A percentile compares a stretch with the other conserved stretches of the same genome.
Evolutionary conservation across 1,284 basidiomycete species (phyloP).

Genomic region (Malassezia nana): DNA sequence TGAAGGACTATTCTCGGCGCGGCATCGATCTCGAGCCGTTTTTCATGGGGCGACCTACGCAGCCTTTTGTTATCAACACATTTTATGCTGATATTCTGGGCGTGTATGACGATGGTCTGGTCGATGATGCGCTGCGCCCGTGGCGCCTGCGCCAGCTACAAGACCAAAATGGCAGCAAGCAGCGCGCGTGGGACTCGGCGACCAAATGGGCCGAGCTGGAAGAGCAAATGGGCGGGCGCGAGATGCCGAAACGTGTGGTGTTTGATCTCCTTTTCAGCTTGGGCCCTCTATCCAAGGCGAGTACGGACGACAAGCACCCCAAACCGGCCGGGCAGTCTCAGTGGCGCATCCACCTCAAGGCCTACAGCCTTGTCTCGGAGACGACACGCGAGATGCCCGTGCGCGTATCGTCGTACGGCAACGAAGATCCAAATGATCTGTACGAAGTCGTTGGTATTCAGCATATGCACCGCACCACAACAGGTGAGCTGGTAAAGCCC

Average conservation of each 20-base stretch:
- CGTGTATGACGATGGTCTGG: slow-evolving; percentile 37
- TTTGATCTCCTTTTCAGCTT: slow-evolving; percentile 75
- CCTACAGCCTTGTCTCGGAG: slow-evolving; percentile 49
- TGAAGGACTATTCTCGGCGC: slow-evolving; percentile 57
- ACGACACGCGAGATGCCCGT: slow-evolving; percentile 32
- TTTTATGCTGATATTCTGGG: slow-evolving; percentile 56
- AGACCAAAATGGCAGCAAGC: slow-evolving; percentile 17
- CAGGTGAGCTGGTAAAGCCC: slow-evolving; percentile 1
- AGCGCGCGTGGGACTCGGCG: slow-evolving; percentile 25
- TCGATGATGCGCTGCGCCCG: slow-evolving; percentile 17
- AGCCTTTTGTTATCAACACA: slow-evolving; percentile 54
- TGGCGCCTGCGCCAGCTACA: slow-evolving; percentile 17
- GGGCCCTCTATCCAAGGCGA: slow-evolving; percentile 48
- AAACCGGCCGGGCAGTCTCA: slow-evolving; percentile 51
- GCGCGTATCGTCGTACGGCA: slow-evolving; percentile 32
- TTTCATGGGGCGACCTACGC: slow-evolving; percentile 67
- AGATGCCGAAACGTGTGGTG: slow-evolving; percentile 74
- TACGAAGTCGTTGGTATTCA: slow-evolving; percentile 69
- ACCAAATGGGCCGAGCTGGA: slow-evolving; percentile 42
- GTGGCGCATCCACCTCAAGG: slow-evolving; percentile 79
- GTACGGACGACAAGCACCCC: slow-evolving; percentile 16
- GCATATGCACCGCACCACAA: slow-evolving; percentile 62
- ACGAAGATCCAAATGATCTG: slow-evolving; percentile 26
- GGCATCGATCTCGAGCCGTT: slow-evolving; percentile 80
- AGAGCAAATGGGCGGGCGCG: slow-evolving; percentile 48